phyloP scores from a whole-genome alignment of 345 rosid species.

The Isatis tinctoria region DNA sequence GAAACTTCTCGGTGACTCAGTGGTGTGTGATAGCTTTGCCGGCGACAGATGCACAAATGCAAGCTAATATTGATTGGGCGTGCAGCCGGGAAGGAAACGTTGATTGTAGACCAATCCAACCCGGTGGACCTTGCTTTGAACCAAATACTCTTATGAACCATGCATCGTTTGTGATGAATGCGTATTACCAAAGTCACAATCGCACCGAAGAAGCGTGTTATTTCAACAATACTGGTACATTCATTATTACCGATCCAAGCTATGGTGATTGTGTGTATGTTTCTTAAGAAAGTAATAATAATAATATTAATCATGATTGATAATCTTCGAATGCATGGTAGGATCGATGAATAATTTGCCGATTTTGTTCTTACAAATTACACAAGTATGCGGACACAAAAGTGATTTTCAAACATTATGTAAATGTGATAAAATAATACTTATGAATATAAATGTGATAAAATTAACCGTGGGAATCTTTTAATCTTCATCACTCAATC shows the following conservation, averaged over 20 bases:
- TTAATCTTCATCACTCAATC: too few relatives aligned
- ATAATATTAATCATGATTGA: not conserved
- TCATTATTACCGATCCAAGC: not conserved
- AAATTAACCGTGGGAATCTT: too few relatives aligned
- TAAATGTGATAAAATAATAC: too few relatives aligned
- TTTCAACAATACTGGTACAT: not conserved
- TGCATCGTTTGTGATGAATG: conserved; percentile 19
- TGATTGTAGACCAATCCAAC: conserved; percentile 4
- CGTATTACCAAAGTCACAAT: not conserved
- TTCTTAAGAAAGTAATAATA: not conserved
- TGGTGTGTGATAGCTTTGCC: not conserved
- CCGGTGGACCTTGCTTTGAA: conserved; percentile 18
- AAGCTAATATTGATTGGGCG: not conserved
- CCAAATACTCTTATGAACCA: conserved; percentile 8
- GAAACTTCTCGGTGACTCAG: not conserved
- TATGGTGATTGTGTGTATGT: not conserved
- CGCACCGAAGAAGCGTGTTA: not conserved
- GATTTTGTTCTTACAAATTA: too few relatives aligned
- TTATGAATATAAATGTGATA: too few relatives aligned
- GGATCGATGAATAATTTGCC: not conserved
- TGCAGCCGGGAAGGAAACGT: not conserved
- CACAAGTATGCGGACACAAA: not conserved
- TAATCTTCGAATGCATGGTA: not conserved
- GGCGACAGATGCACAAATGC: not conserved
- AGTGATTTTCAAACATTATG: not conserved